A percentile compares a stretch with the other conserved stretches of the same genome.
Conservation (phyloP, 2,329 filamentous ascomycete species). For the Colletotrichum destructivum region DNA sequence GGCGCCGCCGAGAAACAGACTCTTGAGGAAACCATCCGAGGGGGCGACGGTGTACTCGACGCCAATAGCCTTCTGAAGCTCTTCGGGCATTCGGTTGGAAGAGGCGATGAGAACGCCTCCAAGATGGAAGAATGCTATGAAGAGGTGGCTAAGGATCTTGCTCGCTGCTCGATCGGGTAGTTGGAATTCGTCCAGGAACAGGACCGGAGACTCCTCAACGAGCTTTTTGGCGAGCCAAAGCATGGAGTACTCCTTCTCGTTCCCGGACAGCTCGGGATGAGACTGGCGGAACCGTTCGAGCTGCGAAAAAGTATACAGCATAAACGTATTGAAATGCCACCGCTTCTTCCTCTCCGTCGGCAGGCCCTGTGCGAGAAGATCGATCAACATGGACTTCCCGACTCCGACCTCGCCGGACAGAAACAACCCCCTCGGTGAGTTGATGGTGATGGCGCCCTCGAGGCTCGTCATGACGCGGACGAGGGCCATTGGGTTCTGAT, state of each 20-base stretch:
- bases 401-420: constrained; percentile 87
- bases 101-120: constrained; percentile 86
- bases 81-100: constrained; percentile 88
- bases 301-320: constrained; percentile 82
- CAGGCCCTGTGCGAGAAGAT: constrained; percentile 83
- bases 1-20: constrained; percentile 52
- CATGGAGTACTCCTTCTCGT: constrained; percentile 73
- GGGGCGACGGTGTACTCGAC: constrained; percentile 75
- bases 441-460: constrained; percentile 78
- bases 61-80: constrained; percentile 82
- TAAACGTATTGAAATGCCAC: constrained; percentile 91
- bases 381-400: constrained; percentile 88
- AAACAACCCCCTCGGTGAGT: constrained; percentile 82
- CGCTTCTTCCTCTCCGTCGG: constrained; percentile 81
- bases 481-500: constrained; percentile 70
- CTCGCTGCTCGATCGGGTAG: constrained; percentile 83
- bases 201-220: constrained; percentile 80
- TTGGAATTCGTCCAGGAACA: constrained; percentile 89
- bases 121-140: constrained; percentile 86
- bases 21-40: constrained; percentile 65
- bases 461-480: constrained; percentile 79
- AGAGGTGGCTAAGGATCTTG: constrained; percentile 84
- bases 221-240: constrained; percentile 83
- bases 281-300: constrained; percentile 75
- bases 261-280: constrained; percentile 44